Evolutionary conservation across 768 basidiomycete species (phyloP), one percentile per base, ranked within the genome.

Genomic region (Porpolomopsis calyptriformis): DNA sequence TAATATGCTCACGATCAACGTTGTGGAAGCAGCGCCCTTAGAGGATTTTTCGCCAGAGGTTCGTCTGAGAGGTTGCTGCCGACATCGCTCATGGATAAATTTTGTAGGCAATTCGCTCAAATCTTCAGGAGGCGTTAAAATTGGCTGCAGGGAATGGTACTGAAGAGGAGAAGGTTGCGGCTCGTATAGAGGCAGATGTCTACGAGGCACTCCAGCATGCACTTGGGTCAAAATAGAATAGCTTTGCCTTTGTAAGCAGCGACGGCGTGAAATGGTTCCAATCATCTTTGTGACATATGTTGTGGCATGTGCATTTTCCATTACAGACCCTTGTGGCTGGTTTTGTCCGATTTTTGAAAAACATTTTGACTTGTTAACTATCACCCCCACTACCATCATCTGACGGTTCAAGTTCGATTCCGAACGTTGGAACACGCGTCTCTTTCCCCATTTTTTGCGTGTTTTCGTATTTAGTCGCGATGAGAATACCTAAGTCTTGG

Each of bases 1-100:
- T 69, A 99, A 97, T 76, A 82, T 78, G 54, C 71, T 98, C 50
- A 98, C 96, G 33, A 85, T 99, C 62, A 99, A 98, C 68, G 91
- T 85, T 48, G 82, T 99, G 38, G 96, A 99, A 72, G 96, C 87
- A 49, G 93, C 92, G 47, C 82, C 90, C 18, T 70, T 98, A 31
- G 91, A 93, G 46, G 72, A 80, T 33, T 94, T 97, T 70, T 94
- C 93, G 1, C 56, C 74, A 18, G 96, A 97, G 76, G 94, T 94
- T 53, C 47, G 74, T 60, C 20, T 29, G 16, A 22, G 19, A 9
- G n/a, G 37, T 44, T 18, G 24, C 36, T 27, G 20, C 23, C 23
- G 3, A 6, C 29, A 10, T 44, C 39, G n/a, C 52, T 34, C 5
- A 50, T 43, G 19, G 29, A 19, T 23, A 14, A 18, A 18, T 49